Percentiles rank a stretch among this genome's conserved stretches.
These are phyloP conservation scores for Stramenopiles sp. DNA, from an alignment of 352 stramenopile species.

Conservation along the genomic window DNA sequence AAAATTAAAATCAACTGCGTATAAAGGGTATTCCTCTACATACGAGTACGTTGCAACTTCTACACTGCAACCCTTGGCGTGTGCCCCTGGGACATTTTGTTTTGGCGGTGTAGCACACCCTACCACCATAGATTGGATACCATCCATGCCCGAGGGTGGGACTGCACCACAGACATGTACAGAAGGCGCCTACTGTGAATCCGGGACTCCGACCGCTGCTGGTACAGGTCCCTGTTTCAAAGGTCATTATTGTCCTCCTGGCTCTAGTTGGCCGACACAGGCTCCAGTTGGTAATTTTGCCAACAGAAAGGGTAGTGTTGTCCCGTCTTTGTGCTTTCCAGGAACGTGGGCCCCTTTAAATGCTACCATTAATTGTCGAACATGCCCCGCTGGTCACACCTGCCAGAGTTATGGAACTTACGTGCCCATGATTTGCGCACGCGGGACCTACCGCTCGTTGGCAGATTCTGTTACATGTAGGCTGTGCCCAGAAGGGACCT, in stretches of 20 bases:
- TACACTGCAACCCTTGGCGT: constrained; percentile 52
- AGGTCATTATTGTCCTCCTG: constrained; percentile 84
- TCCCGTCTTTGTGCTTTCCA: constrained; percentile 80
- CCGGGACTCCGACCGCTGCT: constrained; percentile 43
- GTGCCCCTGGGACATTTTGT: constrained; percentile 75
- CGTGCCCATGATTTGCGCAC: constrained; percentile 73
- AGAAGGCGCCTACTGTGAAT: constrained; percentile 80
- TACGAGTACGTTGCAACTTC: constrained; percentile 14
- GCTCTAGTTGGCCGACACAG: constrained; percentile 54
- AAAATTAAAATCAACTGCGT: constrained; percentile 2
- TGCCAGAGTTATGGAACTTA: constrained; percentile 84
- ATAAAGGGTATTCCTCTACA: constrained; percentile 12
- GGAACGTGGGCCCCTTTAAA: constrained; percentile 81
- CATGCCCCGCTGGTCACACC: constrained; percentile 77
- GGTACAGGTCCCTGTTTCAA: constrained; percentile 65
- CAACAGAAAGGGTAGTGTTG: constrained; percentile 54
- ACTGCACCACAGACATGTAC: constrained; percentile 69
- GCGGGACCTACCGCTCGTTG: constrained; percentile 75
- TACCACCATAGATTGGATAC: constrained; percentile 67
- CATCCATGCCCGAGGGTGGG: constrained; percentile 46
- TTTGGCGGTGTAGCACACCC: constrained; percentile 77
- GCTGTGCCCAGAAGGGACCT: constrained; percentile 77
- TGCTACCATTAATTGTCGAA: constrained; percentile 53
- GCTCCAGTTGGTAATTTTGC: constrained; percentile 75
- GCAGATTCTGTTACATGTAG: constrained; percentile 82